Percentiles rank a stretch among this genome's conserved stretches.
These are phyloP conservation scores for Leishmania major DNA, from an alignment of 208 protist genomes.

Conservation along the genomic window DNA sequence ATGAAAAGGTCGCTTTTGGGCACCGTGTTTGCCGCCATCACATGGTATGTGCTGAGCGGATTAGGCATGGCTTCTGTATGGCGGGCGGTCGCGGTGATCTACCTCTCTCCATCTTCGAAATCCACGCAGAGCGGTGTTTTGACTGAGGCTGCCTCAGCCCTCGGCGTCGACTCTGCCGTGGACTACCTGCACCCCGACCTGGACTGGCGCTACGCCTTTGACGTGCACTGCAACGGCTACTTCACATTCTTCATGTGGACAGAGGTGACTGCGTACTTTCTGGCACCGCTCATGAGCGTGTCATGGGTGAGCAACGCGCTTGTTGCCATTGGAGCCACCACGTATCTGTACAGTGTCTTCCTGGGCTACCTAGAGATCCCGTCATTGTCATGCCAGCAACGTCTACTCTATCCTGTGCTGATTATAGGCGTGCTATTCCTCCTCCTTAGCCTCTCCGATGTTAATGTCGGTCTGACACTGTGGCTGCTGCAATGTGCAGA, in stretches of 20 bases:
- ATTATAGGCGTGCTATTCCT: constrained; percentile 56
- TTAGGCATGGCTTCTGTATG: constrained; percentile 69
- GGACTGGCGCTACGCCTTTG: constrained; percentile 96
- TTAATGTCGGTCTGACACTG: constrained; percentile 31
- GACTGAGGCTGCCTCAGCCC: not conserved
- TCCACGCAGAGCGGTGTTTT: not conserved
- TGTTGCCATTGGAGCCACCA: constrained; percentile 52
- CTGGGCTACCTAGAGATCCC: constrained; percentile 93
- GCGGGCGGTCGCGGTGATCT: constrained; percentile 32
- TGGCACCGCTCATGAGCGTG: constrained; percentile 63
- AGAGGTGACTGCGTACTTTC: constrained; percentile 85
- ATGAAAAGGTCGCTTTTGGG: constrained; percentile 57
- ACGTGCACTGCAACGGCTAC: constrained; percentile 98
- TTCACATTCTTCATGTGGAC: constrained; percentile 95
- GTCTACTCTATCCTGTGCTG: constrained; percentile 89
- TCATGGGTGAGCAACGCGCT: constrained; percentile 51
- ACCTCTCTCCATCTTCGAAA: constrained; percentile 17
- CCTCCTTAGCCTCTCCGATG: constrained; percentile 43
- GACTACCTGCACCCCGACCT: constrained; percentile 48
- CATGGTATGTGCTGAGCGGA: constrained; percentile 63
- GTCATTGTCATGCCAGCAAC: constrained; percentile 81
- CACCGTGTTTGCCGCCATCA: constrained; percentile 40
- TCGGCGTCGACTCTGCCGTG: constrained; percentile 11
- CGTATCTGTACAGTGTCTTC: constrained; percentile 93
- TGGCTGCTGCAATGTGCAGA: constrained; percentile 14